These are phyloP conservation scores for Suhomyces bokatorum DNA, from an alignment of 1,139 yeast species.

Conservation along the genomic window DNA sequence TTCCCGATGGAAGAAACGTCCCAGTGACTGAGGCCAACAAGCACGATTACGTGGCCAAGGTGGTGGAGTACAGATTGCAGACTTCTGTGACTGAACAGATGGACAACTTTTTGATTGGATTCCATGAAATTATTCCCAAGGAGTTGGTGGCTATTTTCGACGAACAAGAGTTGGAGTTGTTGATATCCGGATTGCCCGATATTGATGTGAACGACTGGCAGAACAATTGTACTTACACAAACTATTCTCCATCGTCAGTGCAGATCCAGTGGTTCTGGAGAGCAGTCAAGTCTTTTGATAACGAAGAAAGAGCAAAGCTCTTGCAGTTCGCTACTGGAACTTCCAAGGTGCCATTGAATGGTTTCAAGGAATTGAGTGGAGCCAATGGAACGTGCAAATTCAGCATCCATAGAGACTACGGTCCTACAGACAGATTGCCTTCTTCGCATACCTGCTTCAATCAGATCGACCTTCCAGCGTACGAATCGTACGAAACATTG, in stretches of 20 bases:
- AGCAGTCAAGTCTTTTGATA: conserved; percentile 91
- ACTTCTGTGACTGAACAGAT: conserved; percentile 86
- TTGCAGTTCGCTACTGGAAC: conserved; percentile 98
- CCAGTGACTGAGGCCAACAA: conserved; percentile 91
- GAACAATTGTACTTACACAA: conserved; percentile 76
- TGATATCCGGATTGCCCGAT: conserved; percentile 94
- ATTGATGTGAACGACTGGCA: conserved; percentile 97
- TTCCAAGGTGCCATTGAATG: conserved; percentile 92
- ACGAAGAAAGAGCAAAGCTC: conserved; percentile 90
- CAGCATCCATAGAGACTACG: conserved; percentile 88
- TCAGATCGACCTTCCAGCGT: conserved; percentile 91
- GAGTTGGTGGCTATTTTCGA: conserved; percentile 86
- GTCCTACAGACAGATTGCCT: conserved; percentile 82
- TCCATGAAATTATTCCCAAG: conserved; percentile 89
- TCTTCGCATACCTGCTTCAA: conserved; percentile 96
- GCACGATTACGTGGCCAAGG: conserved; percentile 79
- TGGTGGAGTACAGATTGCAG: conserved; percentile 84
- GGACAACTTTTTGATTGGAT: conserved; percentile 82
- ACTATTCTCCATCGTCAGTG: conserved; percentile 80
- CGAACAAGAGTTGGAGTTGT: conserved; percentile 90
- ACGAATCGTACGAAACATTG: conserved; percentile 82
- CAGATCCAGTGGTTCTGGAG: conserved; percentile 99
- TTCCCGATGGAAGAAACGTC: conserved; percentile 79
- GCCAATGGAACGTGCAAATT: conserved; percentile 86
- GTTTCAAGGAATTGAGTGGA: conserved; percentile 88